These are phyloP conservation scores for Colletotrichum magnum DNA, from an alignment of 2,329 filamentous ascomycete species.

Conservation along the genomic window DNA sequence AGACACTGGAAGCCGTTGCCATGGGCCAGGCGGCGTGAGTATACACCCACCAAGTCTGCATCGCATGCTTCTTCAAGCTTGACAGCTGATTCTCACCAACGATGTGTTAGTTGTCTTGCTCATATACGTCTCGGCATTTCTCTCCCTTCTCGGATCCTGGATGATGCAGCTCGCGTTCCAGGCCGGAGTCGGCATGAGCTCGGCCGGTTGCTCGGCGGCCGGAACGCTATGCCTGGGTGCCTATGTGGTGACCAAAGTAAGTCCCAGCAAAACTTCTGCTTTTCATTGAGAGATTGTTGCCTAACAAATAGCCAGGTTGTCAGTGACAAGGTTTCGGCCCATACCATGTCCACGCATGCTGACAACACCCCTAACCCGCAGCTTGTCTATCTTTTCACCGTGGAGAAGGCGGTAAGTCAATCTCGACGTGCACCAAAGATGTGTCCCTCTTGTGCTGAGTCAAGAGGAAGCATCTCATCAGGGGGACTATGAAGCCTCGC, in stretches of 20 bases:
- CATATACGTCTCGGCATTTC: constrained; percentile 7
- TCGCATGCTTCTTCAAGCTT: background rate
- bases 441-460: background rate
- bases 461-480: constrained; percentile 16
- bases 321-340: background rate
- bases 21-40: constrained; percentile 17
- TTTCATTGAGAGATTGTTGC: too few relatives aligned
- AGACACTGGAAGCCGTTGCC: constrained; percentile 11
- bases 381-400: constrained; percentile 25
- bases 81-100: background rate
- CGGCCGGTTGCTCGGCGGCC: constrained; percentile 3
- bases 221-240: constrained; percentile 6
- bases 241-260: constrained; percentile 19
- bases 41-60: background rate
- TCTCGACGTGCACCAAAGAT: background rate
- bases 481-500: constrained; percentile 11
- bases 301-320: background rate
- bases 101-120: constrained; percentile 5
- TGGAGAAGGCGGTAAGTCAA: constrained; percentile 23
- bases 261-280: background rate
- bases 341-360: background rate
- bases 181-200: background rate
- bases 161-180: background rate
- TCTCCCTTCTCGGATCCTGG: constrained; percentile 19
- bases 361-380: background rate